These are phyloP conservation scores for Persicaria maculosa DNA, from an alignment of 148 eudicot genomes.

Conservation along the genomic window DNA sequence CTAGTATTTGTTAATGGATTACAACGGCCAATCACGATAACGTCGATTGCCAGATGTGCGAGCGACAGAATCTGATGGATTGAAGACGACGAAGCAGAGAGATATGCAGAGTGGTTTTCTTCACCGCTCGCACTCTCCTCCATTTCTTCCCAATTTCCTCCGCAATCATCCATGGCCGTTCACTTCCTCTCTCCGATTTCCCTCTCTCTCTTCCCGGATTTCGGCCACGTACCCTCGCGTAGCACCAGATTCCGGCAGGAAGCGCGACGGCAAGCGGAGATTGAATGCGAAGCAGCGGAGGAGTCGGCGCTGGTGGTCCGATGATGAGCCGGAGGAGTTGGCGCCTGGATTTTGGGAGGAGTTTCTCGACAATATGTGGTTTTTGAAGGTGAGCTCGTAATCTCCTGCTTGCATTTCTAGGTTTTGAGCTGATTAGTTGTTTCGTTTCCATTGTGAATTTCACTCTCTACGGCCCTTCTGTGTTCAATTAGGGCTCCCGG, in stretches of 20 bases:
- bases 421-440: background rate
- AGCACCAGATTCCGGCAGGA: slow-evolving; percentile 4
- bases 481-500: background rate
- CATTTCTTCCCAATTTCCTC: background rate
- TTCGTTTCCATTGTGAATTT: background rate
- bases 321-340: slow-evolving; percentile 16
- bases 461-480: too few relatives aligned
- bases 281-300: slow-evolving; percentile 6
- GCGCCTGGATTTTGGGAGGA: slow-evolving; percentile 32
- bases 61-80: background rate
- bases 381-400: slow-evolving; percentile 35
- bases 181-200: background rate
- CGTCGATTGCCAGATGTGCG: background rate
- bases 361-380: slow-evolving; percentile 42
- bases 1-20: background rate
- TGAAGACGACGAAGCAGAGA: background rate
- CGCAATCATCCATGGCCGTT: slow-evolving; percentile 11
- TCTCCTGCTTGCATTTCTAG: background rate
- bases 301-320: slow-evolving; percentile 25
- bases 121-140: slow-evolving; percentile 8
- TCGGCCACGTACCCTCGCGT: background rate
- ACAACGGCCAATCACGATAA: background rate
- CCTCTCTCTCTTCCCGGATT: background rate
- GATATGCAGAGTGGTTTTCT: slow-evolving; percentile 9
- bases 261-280: slow-evolving; percentile 1